phyloP scores from a whole-genome alignment of 2,329 filamentous ascomycete species.

The Cordyceps militaris region DNA sequence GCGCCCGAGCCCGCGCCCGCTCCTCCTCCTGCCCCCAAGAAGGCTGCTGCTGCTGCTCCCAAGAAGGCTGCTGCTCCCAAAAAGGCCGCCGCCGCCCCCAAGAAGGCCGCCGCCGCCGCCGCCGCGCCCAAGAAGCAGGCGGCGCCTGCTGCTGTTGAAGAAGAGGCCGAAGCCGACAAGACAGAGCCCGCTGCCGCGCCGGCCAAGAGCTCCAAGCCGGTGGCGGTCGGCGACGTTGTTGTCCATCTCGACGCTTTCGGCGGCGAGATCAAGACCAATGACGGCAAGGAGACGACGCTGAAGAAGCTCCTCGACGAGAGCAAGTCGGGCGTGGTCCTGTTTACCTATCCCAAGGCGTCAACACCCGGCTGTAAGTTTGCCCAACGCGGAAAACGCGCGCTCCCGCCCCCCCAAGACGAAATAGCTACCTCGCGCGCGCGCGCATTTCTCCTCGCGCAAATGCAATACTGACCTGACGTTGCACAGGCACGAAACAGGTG shows the following conservation, averaged over 20 bases:
- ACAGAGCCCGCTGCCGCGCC: neutral
- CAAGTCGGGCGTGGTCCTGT: constrained; percentile 79
- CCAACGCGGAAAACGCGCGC: too few species aligned
- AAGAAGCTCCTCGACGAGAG: constrained; percentile 76
- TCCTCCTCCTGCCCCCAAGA: constrained; percentile 33
- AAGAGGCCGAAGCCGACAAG: neutral
- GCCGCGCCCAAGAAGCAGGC: neutral
- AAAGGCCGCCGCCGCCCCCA: constrained; percentile 22
- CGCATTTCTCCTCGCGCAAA: neutral
- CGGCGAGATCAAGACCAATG: constrained; percentile 75
- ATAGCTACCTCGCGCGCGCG: neutral
- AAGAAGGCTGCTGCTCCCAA: constrained; percentile 24
- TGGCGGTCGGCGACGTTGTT: constrained; percentile 43
- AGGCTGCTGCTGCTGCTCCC: constrained; percentile 26
- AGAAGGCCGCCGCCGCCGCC: constrained; percentile 13
- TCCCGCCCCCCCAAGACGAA: neutral
- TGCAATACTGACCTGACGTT: neutral
- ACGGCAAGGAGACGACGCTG: constrained; percentile 72
- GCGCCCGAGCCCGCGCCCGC: constrained; percentile 41
- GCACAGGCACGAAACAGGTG: constrained; percentile 81
- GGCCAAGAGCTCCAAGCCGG: constrained; percentile 28
- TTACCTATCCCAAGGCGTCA: constrained; percentile 92
- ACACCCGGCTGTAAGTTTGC: constrained; percentile 79
- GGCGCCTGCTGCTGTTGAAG: neutral
- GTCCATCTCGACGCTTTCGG: constrained; percentile 53